Conservation (phyloP, 2,329 filamentous ascomycete species). For the Phyllosticta paracitricarpa region DNA sequence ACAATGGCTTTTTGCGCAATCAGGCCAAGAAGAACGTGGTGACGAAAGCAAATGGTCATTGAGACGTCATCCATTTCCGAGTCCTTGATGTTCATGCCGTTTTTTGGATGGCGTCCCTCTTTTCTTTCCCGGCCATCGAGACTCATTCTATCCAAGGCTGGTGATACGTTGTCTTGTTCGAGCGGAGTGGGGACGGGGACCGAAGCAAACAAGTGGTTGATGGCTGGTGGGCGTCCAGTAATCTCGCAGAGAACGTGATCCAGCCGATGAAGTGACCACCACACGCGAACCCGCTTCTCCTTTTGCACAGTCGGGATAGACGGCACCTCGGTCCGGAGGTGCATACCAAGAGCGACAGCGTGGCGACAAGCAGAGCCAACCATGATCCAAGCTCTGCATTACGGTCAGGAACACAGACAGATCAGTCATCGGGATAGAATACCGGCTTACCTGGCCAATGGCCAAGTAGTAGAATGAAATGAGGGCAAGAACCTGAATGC, state of each 20-base stretch:
- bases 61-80: not conserved
- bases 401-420: not conserved
- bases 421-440: constrained; percentile 5
- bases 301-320: constrained; percentile 18
- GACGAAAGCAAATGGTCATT: constrained; percentile 8
- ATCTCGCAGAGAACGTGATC: constrained; percentile 27
- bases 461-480: constrained; percentile 30
- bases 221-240: constrained; percentile 28
- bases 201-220: constrained; percentile 20
- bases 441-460: constrained; percentile 32
- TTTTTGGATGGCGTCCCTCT: not conserved
- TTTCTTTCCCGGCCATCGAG: not conserved
- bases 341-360: constrained; percentile 25
- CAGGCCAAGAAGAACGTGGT: constrained; percentile 16
- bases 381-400: constrained; percentile 24
- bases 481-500: constrained; percentile 28
- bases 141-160: not conserved
- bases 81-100: no score
- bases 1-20: constrained; percentile 23
- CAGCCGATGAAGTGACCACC: constrained; percentile 31
- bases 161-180: constrained; percentile 11
- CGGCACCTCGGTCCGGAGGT: constrained; percentile 25
- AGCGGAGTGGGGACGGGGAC: constrained; percentile 23
- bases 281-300: constrained; percentile 26
- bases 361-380: constrained; percentile 27